Conservation (phyloP, 306 rosid genomes). For the Acacia acuminata region DNA sequence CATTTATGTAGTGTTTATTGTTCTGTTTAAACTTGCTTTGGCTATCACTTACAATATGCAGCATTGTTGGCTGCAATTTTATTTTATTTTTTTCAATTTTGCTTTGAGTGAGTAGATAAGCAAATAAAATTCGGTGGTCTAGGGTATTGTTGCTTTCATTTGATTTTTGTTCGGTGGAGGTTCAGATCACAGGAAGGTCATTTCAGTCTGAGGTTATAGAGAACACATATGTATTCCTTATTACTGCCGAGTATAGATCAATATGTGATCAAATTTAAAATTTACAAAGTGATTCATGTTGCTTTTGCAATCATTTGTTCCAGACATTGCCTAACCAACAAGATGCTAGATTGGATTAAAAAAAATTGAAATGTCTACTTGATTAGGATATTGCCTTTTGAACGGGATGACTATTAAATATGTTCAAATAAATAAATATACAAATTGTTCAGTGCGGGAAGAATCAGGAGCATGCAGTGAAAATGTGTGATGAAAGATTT, state of each 20-base stretch:
- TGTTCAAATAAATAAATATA: not conserved
- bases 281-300: not conserved
- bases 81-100: not conserved
- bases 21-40: conserved; percentile 14
- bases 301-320: not conserved
- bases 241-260: conserved; percentile 2
- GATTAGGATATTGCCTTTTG: not conserved
- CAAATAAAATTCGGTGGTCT: conserved; percentile 38
- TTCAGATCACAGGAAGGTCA: conserved; percentile 1
- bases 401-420: not conserved
- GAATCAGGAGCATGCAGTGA: not conserved
- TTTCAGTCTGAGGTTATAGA: conserved; percentile 21
- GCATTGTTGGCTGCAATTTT: conserved; percentile 39
- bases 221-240: conserved; percentile 9
- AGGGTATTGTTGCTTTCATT: conserved; percentile 28
- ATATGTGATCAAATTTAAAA: not conserved
- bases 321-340: not conserved
- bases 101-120: conserved; percentile 35
- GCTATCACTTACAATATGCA: conserved; percentile 27
- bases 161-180: conserved; percentile 26
- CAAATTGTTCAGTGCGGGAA: not conserved
- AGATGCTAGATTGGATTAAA: not conserved
- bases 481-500: not conserved
- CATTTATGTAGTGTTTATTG: conserved; percentile 12
- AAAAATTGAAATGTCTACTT: not conserved